These are phyloP conservation scores for Pythium volutum DNA, from an alignment of 352 stramenopile genomes.

Conservation along the genomic window DNA sequence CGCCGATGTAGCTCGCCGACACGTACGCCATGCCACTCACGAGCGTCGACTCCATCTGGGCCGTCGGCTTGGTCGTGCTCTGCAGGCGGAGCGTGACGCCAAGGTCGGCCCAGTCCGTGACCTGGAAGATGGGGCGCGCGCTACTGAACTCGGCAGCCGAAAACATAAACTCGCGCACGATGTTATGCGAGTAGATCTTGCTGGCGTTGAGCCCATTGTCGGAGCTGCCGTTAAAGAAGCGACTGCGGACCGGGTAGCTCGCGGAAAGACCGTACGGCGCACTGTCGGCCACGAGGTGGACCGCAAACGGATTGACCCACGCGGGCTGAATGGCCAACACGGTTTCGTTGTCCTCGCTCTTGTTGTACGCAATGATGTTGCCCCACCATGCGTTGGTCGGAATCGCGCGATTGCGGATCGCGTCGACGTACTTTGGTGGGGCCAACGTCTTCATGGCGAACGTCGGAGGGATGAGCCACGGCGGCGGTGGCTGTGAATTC, in stretches of 20 bases:
- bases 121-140: conserved; percentile 45
- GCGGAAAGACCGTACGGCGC: conserved; percentile 48
- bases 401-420: conserved; percentile 27
- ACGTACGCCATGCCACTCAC: conserved; percentile 68
- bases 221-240: conserved; percentile 46
- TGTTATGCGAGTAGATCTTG: conserved; percentile 55
- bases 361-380: conserved; percentile 58
- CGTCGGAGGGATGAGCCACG: background rate
- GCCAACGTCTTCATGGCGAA: background rate
- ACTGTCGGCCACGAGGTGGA: conserved; percentile 37
- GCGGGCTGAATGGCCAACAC: conserved; percentile 39
- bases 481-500: background rate
- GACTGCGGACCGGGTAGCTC: conserved; percentile 53
- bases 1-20: conserved; percentile 41
- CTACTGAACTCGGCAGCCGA: conserved; percentile 44
- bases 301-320: conserved; percentile 59
- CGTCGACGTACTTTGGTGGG: too few relatives aligned
- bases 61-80: conserved; percentile 8
- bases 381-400: conserved; percentile 62
- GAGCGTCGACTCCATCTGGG: conserved; percentile 44
- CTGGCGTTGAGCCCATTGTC: conserved; percentile 44
- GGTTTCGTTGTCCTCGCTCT: conserved; percentile 32
- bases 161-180: conserved; percentile 51
- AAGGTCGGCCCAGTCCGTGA: conserved; percentile 54
- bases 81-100: conserved; percentile 50